Percentiles rank a stretch among this genome's conserved stretches.
phyloP scores from a whole-genome alignment of 306 rosid genomes.

The Hippophae gyantsensis region DNA sequence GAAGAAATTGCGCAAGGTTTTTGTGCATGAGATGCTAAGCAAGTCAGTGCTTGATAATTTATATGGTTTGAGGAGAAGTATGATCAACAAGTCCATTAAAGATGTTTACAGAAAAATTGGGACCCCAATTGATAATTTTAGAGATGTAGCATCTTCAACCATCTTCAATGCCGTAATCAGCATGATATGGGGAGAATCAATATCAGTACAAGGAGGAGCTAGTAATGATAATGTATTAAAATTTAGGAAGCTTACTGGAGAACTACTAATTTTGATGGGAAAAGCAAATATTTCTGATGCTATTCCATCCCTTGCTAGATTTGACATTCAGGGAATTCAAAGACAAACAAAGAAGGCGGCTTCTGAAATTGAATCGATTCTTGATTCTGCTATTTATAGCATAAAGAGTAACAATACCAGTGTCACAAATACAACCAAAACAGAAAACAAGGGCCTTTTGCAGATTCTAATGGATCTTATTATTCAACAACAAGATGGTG shows the following conservation, averaged over 20 bases:
- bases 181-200: no score
- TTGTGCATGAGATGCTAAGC: constrained; percentile 20
- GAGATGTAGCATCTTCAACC: no score
- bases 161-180: no score
- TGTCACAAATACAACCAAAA: no score
- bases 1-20: constrained; percentile 27
- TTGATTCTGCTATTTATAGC: neutral
- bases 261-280: constrained; percentile 1
- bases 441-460: no score
- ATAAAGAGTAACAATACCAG: neutral
- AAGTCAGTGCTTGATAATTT: constrained; percentile 12
- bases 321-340: constrained; percentile 30
- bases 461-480: no score
- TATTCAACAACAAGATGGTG: no score
- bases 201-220: neutral
- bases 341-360: neutral
- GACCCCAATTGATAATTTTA: no score
- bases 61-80: constrained; percentile 6
- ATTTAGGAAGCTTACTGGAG: constrained; percentile 2
- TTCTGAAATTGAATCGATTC: neutral
- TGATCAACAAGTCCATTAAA: constrained; percentile 11
- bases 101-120: constrained; percentile 5
- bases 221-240: neutral
- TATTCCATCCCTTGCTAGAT: constrained; percentile 12
- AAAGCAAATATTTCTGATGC: constrained; percentile 26